Percentiles rank a stretch among this genome's conserved stretches.
Evolutionary conservation across 1,139 yeast genomes (phyloP).

Genomic region (Kluyveromyces marxianus): DNA sequence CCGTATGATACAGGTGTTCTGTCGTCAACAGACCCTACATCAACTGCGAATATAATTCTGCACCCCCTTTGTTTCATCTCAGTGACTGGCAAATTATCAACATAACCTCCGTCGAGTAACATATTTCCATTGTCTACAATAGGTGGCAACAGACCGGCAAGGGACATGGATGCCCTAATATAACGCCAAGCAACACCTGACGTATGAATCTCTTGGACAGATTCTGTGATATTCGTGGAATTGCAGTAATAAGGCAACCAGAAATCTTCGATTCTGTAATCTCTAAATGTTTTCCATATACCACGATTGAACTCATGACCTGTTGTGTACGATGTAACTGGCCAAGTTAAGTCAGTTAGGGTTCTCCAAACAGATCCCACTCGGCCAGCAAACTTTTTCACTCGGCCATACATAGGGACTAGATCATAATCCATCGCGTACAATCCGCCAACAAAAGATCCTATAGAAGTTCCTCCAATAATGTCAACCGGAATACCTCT

Average conservation of each 20-base stretch:
- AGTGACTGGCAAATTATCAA: constrained; percentile 84
- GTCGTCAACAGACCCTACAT: constrained; percentile 93
- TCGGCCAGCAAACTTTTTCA: constrained; percentile 79
- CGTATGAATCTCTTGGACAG: constrained; percentile 90
- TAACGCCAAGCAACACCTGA: constrained; percentile 94
- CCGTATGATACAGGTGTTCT: constrained; percentile 88
- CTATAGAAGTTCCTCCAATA: constrained; percentile 95
- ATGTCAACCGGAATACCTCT: constrained; percentile 90
- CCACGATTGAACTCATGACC: constrained; percentile 97
- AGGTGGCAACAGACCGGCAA: constrained; percentile 90
- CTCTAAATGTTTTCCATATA: constrained; percentile 92
- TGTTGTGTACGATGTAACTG: constrained; percentile 88
- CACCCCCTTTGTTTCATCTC: constrained; percentile 92
- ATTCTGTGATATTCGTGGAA: constrained; percentile 93
- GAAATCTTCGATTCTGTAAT: constrained; percentile 86
- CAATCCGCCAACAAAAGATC: constrained; percentile 90
- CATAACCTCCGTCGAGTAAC: constrained; percentile 93
- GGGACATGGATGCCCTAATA: constrained; percentile 91
- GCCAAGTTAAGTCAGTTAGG: constrained; percentile 77
- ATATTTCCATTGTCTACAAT: constrained; percentile 83
- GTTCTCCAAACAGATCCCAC: constrained; percentile 84
- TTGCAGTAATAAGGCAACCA: constrained; percentile 88
- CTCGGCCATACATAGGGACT: constrained; percentile 84
- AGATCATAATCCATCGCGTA: constrained; percentile 89
- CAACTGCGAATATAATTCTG: constrained; percentile 84